Evolutionary conservation across 176 grass and related monocot species (phyloP), one percentile per base, ranked within the genome.

Genomic region (Tillandsia leiboldiana): DNA sequence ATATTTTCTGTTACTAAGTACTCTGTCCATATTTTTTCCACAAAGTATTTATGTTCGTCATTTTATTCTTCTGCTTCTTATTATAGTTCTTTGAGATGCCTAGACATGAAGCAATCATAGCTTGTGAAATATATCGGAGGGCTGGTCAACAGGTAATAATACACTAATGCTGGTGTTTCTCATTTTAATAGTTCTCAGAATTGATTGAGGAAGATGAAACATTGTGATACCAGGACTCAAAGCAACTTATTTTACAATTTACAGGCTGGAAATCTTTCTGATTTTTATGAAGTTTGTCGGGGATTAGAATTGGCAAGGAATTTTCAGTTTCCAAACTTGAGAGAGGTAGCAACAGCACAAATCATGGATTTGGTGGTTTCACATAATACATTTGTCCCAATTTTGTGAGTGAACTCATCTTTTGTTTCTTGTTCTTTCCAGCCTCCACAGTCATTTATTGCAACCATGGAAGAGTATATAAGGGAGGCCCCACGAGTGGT

Each of bases 391-490:
- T 27, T 70, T 17, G 10, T 85, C 33, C 78, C 73, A 52, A 68
- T 68, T 73, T 20, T 26, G 22, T 61, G 56, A 23, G 22, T 23
- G 22, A 61, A 20, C 53, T 17, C 3, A 57, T 57, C 56, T 9
- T 68, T 69, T 72, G n/a, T 3, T 65, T 68, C 78, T 57, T 22
- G 67, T 78, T 83, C 62, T 51, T 65, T 76, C 33, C 70, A 96
- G 92, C 92, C 92, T 68, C 92, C 92, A 67, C 92, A 92, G 79
- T 85, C 88, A 70, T 96, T 96, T 72, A 73, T 96, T 70, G 72
- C 79, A 70, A 92, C 92, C 69, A 96, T 96, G 92, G 92, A 96
- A 71, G 92, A 96, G 68, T 96, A 96, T 49, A 90, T 92, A 66
- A 96, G 70, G 66, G 88, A 96, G 71, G 92, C 92, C 73, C 92